phyloP scores from a whole-genome alignment of 352 stramenopile species.

The Globisporangium okanoganense region DNA sequence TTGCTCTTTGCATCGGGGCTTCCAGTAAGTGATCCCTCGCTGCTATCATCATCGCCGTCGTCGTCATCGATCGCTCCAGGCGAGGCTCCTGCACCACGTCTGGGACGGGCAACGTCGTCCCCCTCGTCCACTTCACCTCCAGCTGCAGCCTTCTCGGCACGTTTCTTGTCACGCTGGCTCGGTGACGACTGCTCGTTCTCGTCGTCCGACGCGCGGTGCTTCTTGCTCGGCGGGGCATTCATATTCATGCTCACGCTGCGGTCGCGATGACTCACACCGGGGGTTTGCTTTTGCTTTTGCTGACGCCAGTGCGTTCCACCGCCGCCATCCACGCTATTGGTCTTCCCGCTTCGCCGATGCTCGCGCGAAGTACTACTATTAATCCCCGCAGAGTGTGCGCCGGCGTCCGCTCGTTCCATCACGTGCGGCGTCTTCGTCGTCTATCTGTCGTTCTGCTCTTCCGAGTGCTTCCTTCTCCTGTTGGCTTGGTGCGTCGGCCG shows the following conservation, averaged over 20 bases:
- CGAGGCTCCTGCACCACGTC: not conserved
- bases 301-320: not conserved
- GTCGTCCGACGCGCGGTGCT: conserved; percentile 76
- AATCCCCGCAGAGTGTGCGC: not conserved
- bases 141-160: not conserved
- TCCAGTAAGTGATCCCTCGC: not conserved
- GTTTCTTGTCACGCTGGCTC: conserved; percentile 10
- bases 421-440: not conserved
- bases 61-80: conserved; percentile 2
- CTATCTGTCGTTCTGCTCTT: not conserved
- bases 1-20: not conserved
- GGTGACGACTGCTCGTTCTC: conserved; percentile 41
- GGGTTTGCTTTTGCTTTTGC: conserved; percentile 11
- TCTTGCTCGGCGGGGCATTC: conserved; percentile 65
- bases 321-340: not conserved
- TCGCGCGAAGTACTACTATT: conserved; percentile 10
- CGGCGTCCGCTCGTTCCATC: conserved; percentile 2
- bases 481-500: not conserved
- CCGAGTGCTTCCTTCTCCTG: not conserved
- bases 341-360: conserved; percentile 4
- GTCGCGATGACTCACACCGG: conserved; percentile 30
- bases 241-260: conserved; percentile 74
- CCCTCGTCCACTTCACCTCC: not conserved
- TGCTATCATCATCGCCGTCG: conserved; percentile 14
- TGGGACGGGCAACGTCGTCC: conserved; percentile 1